A percentile compares a stretch with the other conserved stretches of the same genome.
These are phyloP conservation scores for Actinomortierella wolfii DNA, from an alignment of 371 early-diverging fungal genomes.

Conservation along the genomic window DNA sequence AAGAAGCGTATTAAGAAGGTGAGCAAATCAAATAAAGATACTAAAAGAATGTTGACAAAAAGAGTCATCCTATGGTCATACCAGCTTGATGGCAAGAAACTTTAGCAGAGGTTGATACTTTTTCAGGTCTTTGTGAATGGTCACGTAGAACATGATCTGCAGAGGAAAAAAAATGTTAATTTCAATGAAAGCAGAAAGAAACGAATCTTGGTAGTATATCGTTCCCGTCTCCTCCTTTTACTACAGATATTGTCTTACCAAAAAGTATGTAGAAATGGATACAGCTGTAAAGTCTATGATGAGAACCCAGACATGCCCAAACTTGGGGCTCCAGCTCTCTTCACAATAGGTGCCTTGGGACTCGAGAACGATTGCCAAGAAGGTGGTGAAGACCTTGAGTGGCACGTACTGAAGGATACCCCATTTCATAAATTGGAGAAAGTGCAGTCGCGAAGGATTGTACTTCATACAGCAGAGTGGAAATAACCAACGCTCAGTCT, in stretches of 20 bases:
- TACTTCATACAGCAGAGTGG: constrained; percentile 66
- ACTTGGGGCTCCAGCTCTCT: constrained; percentile 43
- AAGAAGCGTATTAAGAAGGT: background rate
- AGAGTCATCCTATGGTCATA: too few species aligned
- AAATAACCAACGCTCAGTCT: constrained; percentile 54
- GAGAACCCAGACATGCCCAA: constrained; percentile 50
- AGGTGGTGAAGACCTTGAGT: constrained; percentile 55
- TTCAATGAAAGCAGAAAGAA: background rate
- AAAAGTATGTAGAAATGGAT: constrained; percentile 39
- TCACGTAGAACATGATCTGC: constrained; percentile 60
- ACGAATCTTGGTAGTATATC: too few species aligned
- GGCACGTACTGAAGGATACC: constrained; percentile 71
- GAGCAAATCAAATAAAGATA: constrained; percentile 2
- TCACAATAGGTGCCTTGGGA: constrained; percentile 27
- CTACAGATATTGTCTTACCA: too few species aligned
- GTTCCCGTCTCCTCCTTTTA: too few species aligned
- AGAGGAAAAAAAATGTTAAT: background rate
- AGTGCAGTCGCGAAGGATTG: constrained; percentile 64
- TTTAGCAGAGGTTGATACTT: constrained; percentile 43
- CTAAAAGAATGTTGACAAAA: too few species aligned
- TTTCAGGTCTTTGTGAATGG: constrained; percentile 48
- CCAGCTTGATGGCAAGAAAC: constrained; percentile 47
- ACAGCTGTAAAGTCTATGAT: constrained; percentile 38
- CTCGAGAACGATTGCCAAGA: constrained; percentile 31
- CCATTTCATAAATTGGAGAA: constrained; percentile 59